Evolutionary conservation across 495 filamentous ascomycete genomes (phyloP), one percentile per base, ranked within the genome.

Genomic region (Aspergillus haitiensis): DNA sequence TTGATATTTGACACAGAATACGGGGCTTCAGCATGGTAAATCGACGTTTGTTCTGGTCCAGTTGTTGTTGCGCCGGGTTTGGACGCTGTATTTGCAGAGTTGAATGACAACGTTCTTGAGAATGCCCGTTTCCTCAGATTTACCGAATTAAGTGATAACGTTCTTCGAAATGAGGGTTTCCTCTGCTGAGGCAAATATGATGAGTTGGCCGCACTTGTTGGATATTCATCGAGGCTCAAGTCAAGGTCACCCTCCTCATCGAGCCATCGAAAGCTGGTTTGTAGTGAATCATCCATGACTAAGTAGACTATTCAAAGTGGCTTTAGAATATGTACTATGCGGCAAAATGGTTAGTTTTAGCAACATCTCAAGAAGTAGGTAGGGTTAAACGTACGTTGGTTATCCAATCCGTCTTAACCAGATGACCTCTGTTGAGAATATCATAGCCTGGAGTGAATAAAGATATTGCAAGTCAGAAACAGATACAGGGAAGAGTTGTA

Each of bases 231-330:
- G 34, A 92, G 76, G 32, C 84, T 83, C 52, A 93, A 72, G 65
- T 93, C 87, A 18, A 93, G 75, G 52, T 89, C 84, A 12, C 87
- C 84, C 60, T 90, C 87, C 60, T 90, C 89, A 31, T 95, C 90
- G 54, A 93, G 75, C 89, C 90, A 92, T 35, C 86, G 83, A 64
- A 93, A 89, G 57, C 80, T 87, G 54, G 91, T 87, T 58, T 84
- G 83, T 52, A 91, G 78, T 40, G 75, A 73, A 51, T 77, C 75
- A 55, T 79, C 75, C 69, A 82, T 81, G n/a, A 73, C 69, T 16
- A 65, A 52, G 46, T 71, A 70, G 13, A 67, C 68, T n/a, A 9
- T 5, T 68, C 47, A 53, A 58, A 39, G 59, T 9, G 15, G 27
- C 21, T 27, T 27, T 27, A 27, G 21, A n/a, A n/a, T n/a, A 27